Conservation (phyloP, 139 green algal species). For the Prasinococcaceae sp. region DNA sequence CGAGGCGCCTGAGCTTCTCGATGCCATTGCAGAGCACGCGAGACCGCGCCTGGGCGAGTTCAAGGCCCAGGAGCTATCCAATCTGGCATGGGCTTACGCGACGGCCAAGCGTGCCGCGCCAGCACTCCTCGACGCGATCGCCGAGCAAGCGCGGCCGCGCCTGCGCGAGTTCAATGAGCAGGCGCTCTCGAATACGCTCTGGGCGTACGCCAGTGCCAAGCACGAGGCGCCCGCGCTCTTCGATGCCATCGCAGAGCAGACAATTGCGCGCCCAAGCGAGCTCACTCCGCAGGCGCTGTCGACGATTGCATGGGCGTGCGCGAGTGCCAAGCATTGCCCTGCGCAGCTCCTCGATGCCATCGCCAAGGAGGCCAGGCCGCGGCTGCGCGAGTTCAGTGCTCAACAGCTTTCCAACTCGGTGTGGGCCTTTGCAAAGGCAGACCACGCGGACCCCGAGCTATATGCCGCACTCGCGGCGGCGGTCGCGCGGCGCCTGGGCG, state of each 20-base stretch:
- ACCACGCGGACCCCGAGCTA: constrained; percentile 6
- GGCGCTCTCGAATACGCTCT: constrained; percentile 10
- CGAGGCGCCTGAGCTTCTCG: background rate
- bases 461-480: constrained; percentile 7
- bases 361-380: background rate
- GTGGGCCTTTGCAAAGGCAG: constrained; percentile 17
- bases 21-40: background rate
- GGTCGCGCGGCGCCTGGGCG: background rate
- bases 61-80: constrained; percentile 17
- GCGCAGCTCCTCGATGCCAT: background rate
- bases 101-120: background rate
- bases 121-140: constrained; percentile 1
- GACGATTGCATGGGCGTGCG: constrained; percentile 6
- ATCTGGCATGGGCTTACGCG: constrained; percentile 16
- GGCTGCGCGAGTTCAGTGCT: constrained; percentile 2
- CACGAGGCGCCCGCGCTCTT: constrained; percentile 4
- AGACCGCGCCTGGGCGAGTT: background rate
- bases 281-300: constrained; percentile 17
- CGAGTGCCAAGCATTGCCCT: background rate
- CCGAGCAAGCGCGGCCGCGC: background rate
- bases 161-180: constrained; percentile 3
- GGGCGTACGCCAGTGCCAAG: constrained; percentile 7
- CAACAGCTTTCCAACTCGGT: constrained; percentile 10
- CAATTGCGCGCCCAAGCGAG: background rate
- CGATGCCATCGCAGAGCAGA: background rate